A percentile compares a stretch with the other conserved stretches of the same genome.
phyloP scores from a whole-genome alignment of 371 early-diverging fungal genomes.

The Syncephalis fuscata region DNA sequence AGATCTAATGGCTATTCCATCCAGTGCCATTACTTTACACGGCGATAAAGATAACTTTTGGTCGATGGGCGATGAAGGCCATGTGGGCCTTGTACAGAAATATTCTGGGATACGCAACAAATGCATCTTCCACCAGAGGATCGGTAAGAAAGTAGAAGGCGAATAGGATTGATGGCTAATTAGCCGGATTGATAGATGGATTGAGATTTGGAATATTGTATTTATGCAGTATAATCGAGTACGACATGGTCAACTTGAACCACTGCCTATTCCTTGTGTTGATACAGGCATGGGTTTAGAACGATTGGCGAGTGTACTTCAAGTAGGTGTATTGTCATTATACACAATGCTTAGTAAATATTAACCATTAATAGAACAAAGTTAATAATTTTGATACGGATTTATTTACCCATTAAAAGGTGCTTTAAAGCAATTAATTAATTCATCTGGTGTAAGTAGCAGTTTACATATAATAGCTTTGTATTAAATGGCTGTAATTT shows the following conservation, averaged over 20 bases:
- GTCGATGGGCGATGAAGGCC: slow-evolving; percentile 77
- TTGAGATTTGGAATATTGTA: slow-evolving; percentile 76
- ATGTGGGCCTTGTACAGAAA: slow-evolving; percentile 68
- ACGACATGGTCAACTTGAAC: slow-evolving; percentile 28
- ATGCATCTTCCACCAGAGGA: slow-evolving; percentile 20
- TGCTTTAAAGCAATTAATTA: slow-evolving; percentile 21
- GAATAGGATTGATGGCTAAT: no score
- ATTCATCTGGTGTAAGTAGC: neutral
- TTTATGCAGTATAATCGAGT: slow-evolving; percentile 57
- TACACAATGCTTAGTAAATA: neutral
- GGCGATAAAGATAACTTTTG: slow-evolving; percentile 63
- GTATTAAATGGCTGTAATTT: no score
- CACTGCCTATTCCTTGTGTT: slow-evolving; percentile 42
- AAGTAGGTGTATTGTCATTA: slow-evolving; percentile 6
- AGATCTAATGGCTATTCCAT: slow-evolving; percentile 34
- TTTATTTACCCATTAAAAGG: slow-evolving; percentile 29
- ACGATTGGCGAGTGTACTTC: slow-evolving; percentile 45
- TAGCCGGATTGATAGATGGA: slow-evolving; percentile 25
- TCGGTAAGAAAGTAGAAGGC: neutral
- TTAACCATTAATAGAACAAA: slow-evolving; percentile 18
- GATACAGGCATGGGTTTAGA: slow-evolving; percentile 79
- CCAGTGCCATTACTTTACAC: slow-evolving; percentile 32
- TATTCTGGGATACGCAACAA: slow-evolving; percentile 59
- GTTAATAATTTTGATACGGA: slow-evolving; percentile 56
- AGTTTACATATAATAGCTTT: no score